phyloP scores from a whole-genome alignment of 139 green algal genomes.

The Bryopsis sp. region DNA sequence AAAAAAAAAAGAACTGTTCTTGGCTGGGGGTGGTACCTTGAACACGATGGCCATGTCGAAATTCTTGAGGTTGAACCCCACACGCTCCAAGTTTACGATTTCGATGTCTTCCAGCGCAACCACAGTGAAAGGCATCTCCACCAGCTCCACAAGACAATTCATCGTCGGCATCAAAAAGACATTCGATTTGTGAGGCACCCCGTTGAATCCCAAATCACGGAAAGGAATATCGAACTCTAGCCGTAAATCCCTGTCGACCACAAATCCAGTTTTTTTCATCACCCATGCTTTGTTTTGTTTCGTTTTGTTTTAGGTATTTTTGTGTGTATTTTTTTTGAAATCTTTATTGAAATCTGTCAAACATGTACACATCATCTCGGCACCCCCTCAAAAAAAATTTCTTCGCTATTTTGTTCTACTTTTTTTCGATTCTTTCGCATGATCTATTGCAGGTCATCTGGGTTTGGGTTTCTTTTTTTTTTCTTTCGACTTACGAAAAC shows the following conservation, averaged over 20 bases:
- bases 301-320: too few species aligned
- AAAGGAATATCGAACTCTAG: constrained; percentile 98
- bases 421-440: too few species aligned
- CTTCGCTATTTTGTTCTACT: too few species aligned
- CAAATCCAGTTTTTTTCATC: too few species aligned
- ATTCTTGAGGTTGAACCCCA: constrained; percentile 96
- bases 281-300: too few species aligned
- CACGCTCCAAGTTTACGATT: constrained; percentile 95
- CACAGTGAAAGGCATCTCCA: constrained; percentile 90
- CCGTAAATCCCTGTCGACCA: constrained; percentile 43
- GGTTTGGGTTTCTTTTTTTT: not conserved
- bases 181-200: constrained; percentile 75
- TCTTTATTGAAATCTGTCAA: too few species aligned
- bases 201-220: constrained; percentile 89
- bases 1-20: too few species aligned
- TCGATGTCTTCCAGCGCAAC: constrained; percentile 75
- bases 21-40: constrained; percentile 70
- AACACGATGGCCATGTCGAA: constrained; percentile 98
- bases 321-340: too few species aligned
- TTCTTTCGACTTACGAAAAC: constrained; percentile 23
- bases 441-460: too few species aligned
- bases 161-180: constrained; percentile 86
- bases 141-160: constrained; percentile 96
- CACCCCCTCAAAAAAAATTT: too few species aligned
- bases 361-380: too few species aligned